phyloP scores from a whole-genome alignment of 1,139 yeast genomes.

The Kurtzmaniella quercitrusa region DNA sequence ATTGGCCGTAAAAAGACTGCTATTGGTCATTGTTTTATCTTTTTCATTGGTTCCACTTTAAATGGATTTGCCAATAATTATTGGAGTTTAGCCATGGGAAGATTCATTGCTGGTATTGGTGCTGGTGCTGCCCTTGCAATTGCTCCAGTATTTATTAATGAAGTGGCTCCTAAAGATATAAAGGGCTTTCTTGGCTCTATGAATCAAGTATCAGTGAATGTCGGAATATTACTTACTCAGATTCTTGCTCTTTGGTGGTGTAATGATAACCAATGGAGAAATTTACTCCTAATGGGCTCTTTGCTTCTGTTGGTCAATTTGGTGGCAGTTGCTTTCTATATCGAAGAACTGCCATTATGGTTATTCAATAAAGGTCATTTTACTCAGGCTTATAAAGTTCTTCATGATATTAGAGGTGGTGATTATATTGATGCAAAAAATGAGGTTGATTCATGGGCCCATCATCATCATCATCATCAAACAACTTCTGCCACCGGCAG shows the following conservation, averaged over 20 bases:
- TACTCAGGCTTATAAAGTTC: constrained; percentile 29
- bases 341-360: constrained; percentile 90
- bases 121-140: constrained; percentile 87
- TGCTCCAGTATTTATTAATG: constrained; percentile 77
- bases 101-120: constrained; percentile 76
- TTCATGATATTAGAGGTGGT: constrained; percentile 41
- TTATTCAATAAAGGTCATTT: constrained; percentile 36
- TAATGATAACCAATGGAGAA: constrained; percentile 66
- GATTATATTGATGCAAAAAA: constrained; percentile 30
- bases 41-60: constrained; percentile 63
- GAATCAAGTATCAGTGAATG: constrained; percentile 80
- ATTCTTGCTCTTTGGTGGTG: constrained; percentile 66
- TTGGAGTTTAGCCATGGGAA: constrained; percentile 51
- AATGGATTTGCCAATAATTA: constrained; percentile 51
- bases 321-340: constrained; percentile 33
- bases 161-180: constrained; percentile 62
- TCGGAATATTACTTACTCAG: constrained; percentile 82
- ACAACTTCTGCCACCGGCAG: constrained; percentile 8
- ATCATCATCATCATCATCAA: too few relatives aligned
- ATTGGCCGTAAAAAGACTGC: constrained; percentile 63
- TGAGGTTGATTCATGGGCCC: constrained; percentile 38
- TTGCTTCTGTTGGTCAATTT: constrained; percentile 49
- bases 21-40: constrained; percentile 51
- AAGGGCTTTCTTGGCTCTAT: constrained; percentile 82
- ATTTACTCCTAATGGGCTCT: constrained; percentile 57